phyloP scores from a whole-genome alignment of 73 alveolate genomes.

The Paramecium octaurelia region DNA sequence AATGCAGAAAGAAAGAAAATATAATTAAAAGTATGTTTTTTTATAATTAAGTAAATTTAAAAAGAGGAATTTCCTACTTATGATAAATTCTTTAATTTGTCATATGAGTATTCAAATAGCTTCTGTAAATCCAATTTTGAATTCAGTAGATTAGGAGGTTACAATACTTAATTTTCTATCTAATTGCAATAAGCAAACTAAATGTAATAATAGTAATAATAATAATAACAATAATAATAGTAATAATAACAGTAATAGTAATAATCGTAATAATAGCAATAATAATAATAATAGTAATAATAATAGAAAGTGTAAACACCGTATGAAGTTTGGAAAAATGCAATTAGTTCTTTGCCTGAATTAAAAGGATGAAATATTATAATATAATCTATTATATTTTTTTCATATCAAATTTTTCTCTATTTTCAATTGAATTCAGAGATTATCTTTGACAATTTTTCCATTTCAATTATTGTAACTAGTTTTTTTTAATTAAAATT shows the following conservation, averaged over 20 bases:
- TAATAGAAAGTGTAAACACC: neutral
- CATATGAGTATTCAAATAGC: neutral
- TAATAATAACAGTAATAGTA: neutral
- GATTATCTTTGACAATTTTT: neutral
- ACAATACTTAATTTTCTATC: neutral
- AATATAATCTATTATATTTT: neutral
- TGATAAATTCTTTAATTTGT: neutral
- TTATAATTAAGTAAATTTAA: neutral
- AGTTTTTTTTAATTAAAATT: neutral
- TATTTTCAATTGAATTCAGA: neutral
- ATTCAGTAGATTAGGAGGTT: neutral
- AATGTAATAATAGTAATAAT: neutral
- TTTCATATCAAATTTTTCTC: neutral
- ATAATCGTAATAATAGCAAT: neutral
- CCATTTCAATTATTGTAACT: too few relatives aligned
- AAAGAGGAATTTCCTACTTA: neutral
- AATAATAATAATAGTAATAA: neutral
- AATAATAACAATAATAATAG: neutral
- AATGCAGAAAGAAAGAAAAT: constrained; percentile 20
- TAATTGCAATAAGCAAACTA: neutral
- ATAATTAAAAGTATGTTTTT: neutral
- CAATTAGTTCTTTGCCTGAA: neutral
- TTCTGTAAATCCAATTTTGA: neutral
- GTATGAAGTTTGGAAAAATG: neutral
- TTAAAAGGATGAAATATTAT: neutral